A percentile compares a stretch with the other conserved stretches of the same genome.
Evolutionary conservation across 2,329 filamentous ascomycete species (phyloP).

Genomic region (Bipolaris oryzae): DNA sequence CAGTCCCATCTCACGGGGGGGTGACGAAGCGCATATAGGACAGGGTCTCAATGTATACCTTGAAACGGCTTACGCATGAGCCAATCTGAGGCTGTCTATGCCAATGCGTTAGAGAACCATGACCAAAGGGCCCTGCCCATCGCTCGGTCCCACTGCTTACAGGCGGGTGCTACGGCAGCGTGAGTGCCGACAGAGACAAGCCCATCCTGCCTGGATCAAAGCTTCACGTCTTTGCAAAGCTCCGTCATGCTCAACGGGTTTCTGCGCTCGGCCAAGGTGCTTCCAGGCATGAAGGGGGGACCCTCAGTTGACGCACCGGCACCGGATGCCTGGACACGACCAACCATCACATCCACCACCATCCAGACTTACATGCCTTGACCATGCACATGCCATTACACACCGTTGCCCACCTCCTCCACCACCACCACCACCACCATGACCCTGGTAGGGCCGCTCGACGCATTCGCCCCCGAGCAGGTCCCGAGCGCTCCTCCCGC

Average conservation of each 20-base stretch:
- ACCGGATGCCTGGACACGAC: constrained; percentile 21
- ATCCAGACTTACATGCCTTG: too few relatives aligned
- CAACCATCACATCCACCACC: neutral
- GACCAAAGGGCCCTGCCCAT: constrained; percentile 29
- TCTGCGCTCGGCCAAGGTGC: constrained; percentile 30
- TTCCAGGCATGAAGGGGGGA: constrained; percentile 39
- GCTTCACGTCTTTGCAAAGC: constrained; percentile 29
- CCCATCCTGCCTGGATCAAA: constrained; percentile 38
- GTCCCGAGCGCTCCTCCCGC: constrained; percentile 32
- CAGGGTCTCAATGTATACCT: constrained; percentile 41
- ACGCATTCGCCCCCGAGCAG: constrained; percentile 24
- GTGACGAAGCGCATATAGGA: constrained; percentile 49
- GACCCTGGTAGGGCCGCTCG: constrained; percentile 8
- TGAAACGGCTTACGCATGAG: constrained; percentile 51
- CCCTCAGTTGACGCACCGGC: constrained; percentile 23
- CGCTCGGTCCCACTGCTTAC: constrained; percentile 38
- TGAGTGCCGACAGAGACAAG: constrained; percentile 41
- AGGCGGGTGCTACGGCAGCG: constrained; percentile 48
- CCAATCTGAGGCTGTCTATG: constrained; percentile 47
- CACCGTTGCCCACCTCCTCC: neutral
- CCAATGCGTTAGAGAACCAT: constrained; percentile 47
- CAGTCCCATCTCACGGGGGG: constrained; percentile 39
- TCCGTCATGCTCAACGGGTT: constrained; percentile 34
- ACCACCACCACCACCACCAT: neutral
- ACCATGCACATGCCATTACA: constrained; percentile 9